Conservation (phyloP, 768 basidiomycete genomes). For the Fibroporia radiculosa region DNA sequence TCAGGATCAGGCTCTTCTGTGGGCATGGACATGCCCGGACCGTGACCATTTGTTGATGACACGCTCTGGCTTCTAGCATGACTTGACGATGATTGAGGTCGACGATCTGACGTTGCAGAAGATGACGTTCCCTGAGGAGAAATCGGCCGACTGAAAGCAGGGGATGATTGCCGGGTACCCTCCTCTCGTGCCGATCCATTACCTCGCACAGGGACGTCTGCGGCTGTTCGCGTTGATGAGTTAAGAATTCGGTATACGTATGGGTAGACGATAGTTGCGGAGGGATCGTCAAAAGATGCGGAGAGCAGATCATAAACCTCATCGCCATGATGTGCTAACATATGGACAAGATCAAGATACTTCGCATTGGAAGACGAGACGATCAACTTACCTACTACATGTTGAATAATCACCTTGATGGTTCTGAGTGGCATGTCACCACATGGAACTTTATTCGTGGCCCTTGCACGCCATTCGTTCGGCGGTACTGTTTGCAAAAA, state of each 20-base stretch:
- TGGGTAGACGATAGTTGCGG: slow-evolving; percentile 93
- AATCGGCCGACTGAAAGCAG: slow-evolving; percentile 58
- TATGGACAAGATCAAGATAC: background rate
- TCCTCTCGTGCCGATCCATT: slow-evolving; percentile 25
- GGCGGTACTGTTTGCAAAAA: slow-evolving; percentile 92
- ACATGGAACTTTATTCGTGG: slow-evolving; percentile 85
- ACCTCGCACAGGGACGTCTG: slow-evolving; percentile 27
- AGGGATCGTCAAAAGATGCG: slow-evolving; percentile 90
- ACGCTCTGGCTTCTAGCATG: slow-evolving; percentile 63
- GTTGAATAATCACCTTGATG: slow-evolving; percentile 97
- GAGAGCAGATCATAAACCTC: slow-evolving; percentile 89
- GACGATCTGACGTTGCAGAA: slow-evolving; percentile 36
- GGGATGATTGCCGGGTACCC: slow-evolving; percentile 42
- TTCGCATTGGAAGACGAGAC: background rate
- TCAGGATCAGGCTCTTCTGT: slow-evolving; percentile 83
- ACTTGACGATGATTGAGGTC: slow-evolving; percentile 50
- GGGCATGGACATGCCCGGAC: slow-evolving; percentile 38
- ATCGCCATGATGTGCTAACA: slow-evolving; percentile 72
- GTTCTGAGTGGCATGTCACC: slow-evolving; percentile 98
- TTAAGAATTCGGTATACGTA: slow-evolving; percentile 92
- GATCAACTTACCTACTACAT: slow-evolving; percentile 76
- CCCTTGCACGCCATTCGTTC: slow-evolving; percentile 91
- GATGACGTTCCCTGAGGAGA: slow-evolving; percentile 58
- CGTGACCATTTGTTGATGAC: slow-evolving; percentile 54
- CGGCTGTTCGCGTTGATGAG: slow-evolving; percentile 41